These are phyloP conservation scores for Ceratobasidium sp. DNA, from an alignment of 1,284 basidiomycete genomes.

Conservation along the genomic window DNA sequence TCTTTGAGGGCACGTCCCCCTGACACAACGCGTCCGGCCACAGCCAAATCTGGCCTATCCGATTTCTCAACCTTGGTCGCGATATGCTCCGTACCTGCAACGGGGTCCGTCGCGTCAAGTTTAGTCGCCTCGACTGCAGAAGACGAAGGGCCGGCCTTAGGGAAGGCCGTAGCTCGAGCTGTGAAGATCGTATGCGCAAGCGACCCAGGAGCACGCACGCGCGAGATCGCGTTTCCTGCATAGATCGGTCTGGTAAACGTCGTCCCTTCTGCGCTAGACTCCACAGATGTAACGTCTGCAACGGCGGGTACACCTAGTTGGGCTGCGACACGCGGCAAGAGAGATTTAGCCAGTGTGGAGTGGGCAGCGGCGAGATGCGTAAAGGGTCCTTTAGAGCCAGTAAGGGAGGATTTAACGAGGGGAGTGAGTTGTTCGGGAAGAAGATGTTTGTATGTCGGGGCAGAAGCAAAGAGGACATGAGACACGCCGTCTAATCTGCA, in stretches of 20 bases:
- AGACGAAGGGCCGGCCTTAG: slow-evolving; percentile 65
- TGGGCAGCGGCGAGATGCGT: slow-evolving; percentile 92
- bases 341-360: slow-evolving; percentile 76
- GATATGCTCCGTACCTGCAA: slow-evolving; percentile 77
- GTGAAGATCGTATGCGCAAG: slow-evolving; percentile 94
- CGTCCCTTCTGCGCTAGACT: slow-evolving; percentile 73
- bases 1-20: slow-evolving; percentile 97
- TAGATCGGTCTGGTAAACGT: slow-evolving; percentile 96
- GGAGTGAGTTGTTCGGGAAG: slow-evolving; percentile 59
- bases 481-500: background rate
- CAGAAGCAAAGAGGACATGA: background rate
- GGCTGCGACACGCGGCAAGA: slow-evolving; percentile 90
- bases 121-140: slow-evolving; percentile 62
- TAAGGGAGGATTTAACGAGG: slow-evolving; percentile 58
- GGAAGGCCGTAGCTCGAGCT: slow-evolving; percentile 93
- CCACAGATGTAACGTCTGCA: slow-evolving; percentile 89
- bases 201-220: slow-evolving; percentile 79
- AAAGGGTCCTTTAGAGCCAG: slow-evolving; percentile 61
- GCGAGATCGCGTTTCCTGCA: slow-evolving; percentile 97
- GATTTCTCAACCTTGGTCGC: slow-evolving; percentile 90
- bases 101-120: slow-evolving; percentile 73
- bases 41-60: slow-evolving; percentile 91
- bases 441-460: slow-evolving; percentile 55
- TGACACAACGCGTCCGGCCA: slow-evolving; percentile 89
- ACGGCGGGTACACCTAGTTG: slow-evolving; percentile 85